Base-by-base conservation (phyloP, 106 monocot genomes). In the Allium sativum region DNA sequence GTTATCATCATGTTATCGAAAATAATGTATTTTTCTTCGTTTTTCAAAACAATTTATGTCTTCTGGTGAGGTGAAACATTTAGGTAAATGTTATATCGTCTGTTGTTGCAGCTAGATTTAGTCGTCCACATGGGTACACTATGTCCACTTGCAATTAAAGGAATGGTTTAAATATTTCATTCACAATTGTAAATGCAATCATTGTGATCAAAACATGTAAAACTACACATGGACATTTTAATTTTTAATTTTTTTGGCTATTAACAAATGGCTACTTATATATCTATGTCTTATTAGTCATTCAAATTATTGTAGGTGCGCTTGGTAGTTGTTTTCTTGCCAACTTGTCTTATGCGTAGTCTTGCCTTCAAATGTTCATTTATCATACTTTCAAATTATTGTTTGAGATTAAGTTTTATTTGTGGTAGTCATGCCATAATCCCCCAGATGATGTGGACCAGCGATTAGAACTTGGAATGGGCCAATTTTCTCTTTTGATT, bases 141-240 rank as follows among this genome's bases (percentile, higher is more conserved):
- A 17, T 59, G 9, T 42, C 19, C 8, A 40, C 42, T 59, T 40
- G 42, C 42, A 41, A 14, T 42, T 42, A 59, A 42, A 42, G 59
- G 8, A 10, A 12, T 0, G 42, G 13, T 59, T 21, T 15, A 14
- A 31, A 1, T 42, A 42, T n/a, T 40, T 59, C n/a, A 59, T 42
- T 12, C 59, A 42, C 59, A 59, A 59, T 59, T 59, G 42, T 59
- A 12, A 15, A 14, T 59, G 15, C 42, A 59, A 59, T 59, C 42
- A 59, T 59, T 59, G 59, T 59, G 59, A 59, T 59, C 10, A 11
- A 57, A 40, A 57, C 7, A n/a, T 59, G 40, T n/a, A n/a, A 59
- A 59, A 31, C 41, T 7, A 59, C 59, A 59, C 16, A 7, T 59
- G 40, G 42, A 41, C 42, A 59, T 6, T 42, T n/a, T 42, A n/a